phyloP scores from a whole-genome alignment of 192 early-diverging fungal species.

The Linnemannia hyalina region DNA sequence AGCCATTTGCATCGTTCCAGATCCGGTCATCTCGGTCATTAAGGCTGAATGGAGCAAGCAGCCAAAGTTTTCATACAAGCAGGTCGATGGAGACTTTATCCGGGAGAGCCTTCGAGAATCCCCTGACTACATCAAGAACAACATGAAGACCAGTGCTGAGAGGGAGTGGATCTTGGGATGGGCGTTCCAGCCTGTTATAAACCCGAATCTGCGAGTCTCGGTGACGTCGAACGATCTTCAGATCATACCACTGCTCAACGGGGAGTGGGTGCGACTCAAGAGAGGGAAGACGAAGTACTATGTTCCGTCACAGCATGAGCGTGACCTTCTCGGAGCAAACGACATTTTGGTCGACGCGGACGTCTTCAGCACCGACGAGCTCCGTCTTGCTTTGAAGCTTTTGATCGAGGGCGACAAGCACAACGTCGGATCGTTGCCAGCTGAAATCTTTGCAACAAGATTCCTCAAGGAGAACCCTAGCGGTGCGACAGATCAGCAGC shows the following conservation, averaged over 20 bases:
- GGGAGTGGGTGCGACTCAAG: constrained; percentile 4
- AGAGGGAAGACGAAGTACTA: no score
- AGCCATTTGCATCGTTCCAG: no score
- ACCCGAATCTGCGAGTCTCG: not conserved
- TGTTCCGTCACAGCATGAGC: no score
- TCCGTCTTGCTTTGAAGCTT: not conserved
- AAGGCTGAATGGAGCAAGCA: not conserved
- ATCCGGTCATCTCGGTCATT: not conserved
- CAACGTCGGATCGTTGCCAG: no score
- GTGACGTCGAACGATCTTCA: not conserved
- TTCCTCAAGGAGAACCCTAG: not conserved
- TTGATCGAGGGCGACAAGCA: not conserved
- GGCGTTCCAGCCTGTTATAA: not conserved
- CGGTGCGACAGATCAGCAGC: not conserved
- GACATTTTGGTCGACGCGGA: constrained; percentile 17
- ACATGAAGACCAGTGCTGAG: not conserved
- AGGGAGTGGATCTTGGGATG: constrained; percentile 18
- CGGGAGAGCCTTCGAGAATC: not conserved
- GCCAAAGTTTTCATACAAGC: not conserved
- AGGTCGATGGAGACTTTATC: constrained; percentile 3
- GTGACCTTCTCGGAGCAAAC: not conserved
- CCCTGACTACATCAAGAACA: no score
- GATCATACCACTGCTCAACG: constrained; percentile 23
- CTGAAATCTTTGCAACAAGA: not conserved
- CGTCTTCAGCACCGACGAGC: not conserved